A percentile compares a stretch with the other conserved stretches of the same genome.
Conservation (phyloP, 805 yeast species). For the Candida namnaoensis region DNA sequence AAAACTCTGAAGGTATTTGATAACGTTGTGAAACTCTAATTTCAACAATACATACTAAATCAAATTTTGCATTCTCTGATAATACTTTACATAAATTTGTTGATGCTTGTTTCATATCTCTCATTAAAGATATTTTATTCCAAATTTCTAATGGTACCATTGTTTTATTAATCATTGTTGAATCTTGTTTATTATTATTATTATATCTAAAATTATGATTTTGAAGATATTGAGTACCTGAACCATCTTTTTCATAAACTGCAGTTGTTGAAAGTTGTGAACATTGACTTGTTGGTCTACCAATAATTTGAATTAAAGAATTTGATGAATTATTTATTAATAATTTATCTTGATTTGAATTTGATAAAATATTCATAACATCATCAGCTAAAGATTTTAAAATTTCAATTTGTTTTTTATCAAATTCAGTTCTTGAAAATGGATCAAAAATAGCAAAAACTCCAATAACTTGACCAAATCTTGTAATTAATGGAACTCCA, state of each 20-base stretch:
- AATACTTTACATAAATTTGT: conserved; percentile 28
- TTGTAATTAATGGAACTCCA: conserved; percentile 47
- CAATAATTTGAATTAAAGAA: conserved; percentile 25
- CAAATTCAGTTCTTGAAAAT: conserved; percentile 27
- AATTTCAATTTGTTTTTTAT: conserved; percentile 22
- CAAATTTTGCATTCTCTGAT: conserved; percentile 23
- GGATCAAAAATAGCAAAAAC: conserved; percentile 50
- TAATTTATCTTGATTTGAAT: conserved; percentile 16
- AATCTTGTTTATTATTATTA: conserved; percentile 12
- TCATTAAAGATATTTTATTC: conserved; percentile 24
- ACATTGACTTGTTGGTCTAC: conserved; percentile 48
- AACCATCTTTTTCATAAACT: conserved; percentile 55
- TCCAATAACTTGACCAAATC: conserved; percentile 41
- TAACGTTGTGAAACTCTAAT: conserved; percentile 39
- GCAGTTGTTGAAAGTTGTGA: conserved; percentile 19
- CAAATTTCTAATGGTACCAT: conserved; percentile 25
- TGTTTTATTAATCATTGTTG: conserved; percentile 11
- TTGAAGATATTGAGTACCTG: conserved; percentile 52
- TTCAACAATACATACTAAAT: conserved; percentile 43
- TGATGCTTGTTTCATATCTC: conserved; percentile 38
- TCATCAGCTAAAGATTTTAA: conserved; percentile 31
- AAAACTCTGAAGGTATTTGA: conserved; percentile 29
- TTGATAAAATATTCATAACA: conserved; percentile 31
- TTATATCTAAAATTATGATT: conserved; percentile 36
- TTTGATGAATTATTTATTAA: not conserved